Conservation (phyloP, 768 basidiomycete species). For the Leccinum arenicola region DNA sequence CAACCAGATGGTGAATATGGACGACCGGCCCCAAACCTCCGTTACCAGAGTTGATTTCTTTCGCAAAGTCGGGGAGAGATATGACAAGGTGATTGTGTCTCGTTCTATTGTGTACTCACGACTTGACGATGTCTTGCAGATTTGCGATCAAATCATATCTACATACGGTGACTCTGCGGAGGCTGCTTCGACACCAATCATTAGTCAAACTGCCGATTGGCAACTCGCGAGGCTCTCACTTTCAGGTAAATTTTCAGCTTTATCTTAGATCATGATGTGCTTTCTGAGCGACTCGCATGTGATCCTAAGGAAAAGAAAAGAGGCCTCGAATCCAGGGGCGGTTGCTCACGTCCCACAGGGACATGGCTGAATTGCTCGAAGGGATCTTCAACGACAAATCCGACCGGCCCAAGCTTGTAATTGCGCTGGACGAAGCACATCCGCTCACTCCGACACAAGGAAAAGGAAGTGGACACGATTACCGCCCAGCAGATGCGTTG, state of each 20-base stretch:
- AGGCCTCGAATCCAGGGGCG: not conserved
- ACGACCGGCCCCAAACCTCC: not conserved
- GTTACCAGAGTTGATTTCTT: not conserved
- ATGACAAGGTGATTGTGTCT: not conserved
- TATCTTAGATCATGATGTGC: not conserved
- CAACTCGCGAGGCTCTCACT: not conserved
- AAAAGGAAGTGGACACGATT: not conserved
- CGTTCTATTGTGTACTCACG: not conserved
- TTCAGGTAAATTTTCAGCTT: not conserved
- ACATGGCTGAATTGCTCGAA: not conserved
- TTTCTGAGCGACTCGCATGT: not conserved
- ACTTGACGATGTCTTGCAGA: not conserved
- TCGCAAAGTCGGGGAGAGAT: not conserved
- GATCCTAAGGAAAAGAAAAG: not conserved
- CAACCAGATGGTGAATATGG: not conserved
- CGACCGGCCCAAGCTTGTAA: not conserved
- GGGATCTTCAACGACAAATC: not conserved
- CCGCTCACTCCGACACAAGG: not conserved
- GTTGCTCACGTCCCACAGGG: not conserved
- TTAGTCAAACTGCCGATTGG: not conserved
- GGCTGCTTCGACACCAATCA: not conserved
- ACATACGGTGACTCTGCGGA: not conserved
- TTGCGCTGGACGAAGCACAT: not conserved
- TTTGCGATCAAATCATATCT: not conserved
- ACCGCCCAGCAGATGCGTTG: not conserved